These are phyloP conservation scores for Aschersonia sp. DNA, from an alignment of 2,329 filamentous ascomycete species.

Conservation along the genomic window DNA sequence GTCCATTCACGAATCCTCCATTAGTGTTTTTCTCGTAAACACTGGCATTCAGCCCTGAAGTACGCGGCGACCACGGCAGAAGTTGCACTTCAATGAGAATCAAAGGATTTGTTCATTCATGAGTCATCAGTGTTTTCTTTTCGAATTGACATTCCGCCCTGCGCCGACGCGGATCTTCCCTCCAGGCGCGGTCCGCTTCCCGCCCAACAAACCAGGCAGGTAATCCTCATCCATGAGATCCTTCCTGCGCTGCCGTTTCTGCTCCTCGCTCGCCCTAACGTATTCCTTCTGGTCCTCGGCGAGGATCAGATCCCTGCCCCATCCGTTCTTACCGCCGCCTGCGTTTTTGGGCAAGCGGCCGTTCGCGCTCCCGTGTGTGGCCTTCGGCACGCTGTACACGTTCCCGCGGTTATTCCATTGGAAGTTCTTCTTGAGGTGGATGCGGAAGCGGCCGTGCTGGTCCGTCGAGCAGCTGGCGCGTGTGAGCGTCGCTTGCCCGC, in stretches of 20 bases:
- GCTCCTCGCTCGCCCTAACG: conserved; percentile 44
- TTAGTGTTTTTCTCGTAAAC: too few species aligned
- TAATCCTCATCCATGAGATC: conserved; percentile 96
- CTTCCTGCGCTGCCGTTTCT: conserved; percentile 53
- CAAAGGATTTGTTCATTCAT: background rate
- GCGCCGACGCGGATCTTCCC: conserved; percentile 70
- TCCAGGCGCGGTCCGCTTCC: conserved; percentile 49
- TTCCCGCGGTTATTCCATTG: conserved; percentile 93
- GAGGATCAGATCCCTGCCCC: conserved; percentile 72
- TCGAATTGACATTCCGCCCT: conserved; percentile 75
- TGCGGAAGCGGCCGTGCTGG: conserved; percentile 60
- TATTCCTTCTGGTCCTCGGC: conserved; percentile 97
- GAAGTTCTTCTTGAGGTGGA: conserved; percentile 89
- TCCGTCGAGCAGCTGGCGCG: conserved; percentile 79
- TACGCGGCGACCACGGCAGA: too few species aligned
- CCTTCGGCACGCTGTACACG: conserved; percentile 85
- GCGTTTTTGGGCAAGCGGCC: conserved; percentile 55
- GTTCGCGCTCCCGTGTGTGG: conserved; percentile 64
- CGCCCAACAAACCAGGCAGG: conserved; percentile 70
- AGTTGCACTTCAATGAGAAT: too few species aligned
- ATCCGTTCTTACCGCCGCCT: conserved; percentile 77
- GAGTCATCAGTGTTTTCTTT: conserved; percentile 35
- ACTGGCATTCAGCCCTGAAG: too few species aligned
- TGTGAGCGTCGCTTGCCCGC: conserved; percentile 75
- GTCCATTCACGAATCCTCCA: too few species aligned